Evolutionary conservation across 257 asterid species (phyloP).

Genomic region (Coffea canephora): DNA sequence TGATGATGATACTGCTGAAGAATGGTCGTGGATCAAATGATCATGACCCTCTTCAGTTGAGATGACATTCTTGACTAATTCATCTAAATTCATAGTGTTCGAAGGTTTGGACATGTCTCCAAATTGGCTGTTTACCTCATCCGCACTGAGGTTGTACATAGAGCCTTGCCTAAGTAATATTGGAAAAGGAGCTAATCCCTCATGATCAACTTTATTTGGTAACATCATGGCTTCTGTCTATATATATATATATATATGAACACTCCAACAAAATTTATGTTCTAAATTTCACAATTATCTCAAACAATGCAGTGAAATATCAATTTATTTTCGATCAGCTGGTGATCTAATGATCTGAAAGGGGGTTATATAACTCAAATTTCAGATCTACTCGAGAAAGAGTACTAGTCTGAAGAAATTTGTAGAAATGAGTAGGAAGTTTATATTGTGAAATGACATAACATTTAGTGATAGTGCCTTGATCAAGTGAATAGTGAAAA

Average conservation of each 20-base stretch:
- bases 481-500: neutral
- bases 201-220: conserved; percentile 21
- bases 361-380: neutral
- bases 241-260: too few species aligned
- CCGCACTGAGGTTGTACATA: conserved; percentile 17
- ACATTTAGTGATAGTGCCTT: neutral
- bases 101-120: neutral
- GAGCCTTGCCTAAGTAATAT: conserved; percentile 18
- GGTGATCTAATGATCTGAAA: neutral
- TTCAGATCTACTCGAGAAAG: neutral
- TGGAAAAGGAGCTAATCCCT: conserved; percentile 18
- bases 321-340: neutral
- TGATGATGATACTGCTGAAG: conserved; percentile 12
- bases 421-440: neutral
- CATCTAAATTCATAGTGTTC: conserved; percentile 20
- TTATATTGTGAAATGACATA: neutral
- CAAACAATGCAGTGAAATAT: neutral
- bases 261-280: neutral
- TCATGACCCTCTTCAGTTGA: conserved; percentile 17
- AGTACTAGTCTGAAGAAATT: neutral
- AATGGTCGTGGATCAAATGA: conserved; percentile 17
- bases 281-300: neutral
- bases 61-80: conserved; percentile 22
- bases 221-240: conserved; percentile 16
- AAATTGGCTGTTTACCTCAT: conserved; percentile 13